Conservation (phyloP, 768 basidiomycete genomes). For the Vishniacozyma victoriae region DNA sequence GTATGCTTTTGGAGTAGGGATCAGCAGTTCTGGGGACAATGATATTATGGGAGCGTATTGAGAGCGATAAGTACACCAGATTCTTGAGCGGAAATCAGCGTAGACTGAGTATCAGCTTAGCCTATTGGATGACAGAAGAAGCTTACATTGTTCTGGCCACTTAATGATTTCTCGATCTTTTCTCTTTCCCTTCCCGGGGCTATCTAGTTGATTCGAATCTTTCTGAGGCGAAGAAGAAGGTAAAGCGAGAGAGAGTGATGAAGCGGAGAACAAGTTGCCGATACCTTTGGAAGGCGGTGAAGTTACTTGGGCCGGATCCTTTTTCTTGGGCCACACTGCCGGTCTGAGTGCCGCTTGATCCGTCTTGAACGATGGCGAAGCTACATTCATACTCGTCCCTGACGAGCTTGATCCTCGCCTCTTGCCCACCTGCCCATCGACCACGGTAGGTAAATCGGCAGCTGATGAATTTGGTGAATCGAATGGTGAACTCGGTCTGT, state of each 20-base stretch:
- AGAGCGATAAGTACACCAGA: conserved; percentile 89
- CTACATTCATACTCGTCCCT: conserved; percentile 7
- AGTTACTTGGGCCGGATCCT: conserved; percentile 8
- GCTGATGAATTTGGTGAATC: conserved; percentile 10
- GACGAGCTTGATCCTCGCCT: conserved; percentile 18
- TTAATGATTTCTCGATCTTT: conserved; percentile 50
- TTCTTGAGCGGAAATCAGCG: conserved; percentile 74
- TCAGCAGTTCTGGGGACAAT: conserved; percentile 29
- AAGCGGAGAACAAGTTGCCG: conserved; percentile 32
- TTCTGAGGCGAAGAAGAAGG: conserved; percentile 17
- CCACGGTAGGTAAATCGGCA: conserved; percentile 7
- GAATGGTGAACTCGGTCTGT: conserved; percentile 28
- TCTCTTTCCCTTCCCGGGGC: conserved; percentile 27
- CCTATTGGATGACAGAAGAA: background rate
- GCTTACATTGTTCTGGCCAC: conserved; percentile 48
- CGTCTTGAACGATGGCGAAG: background rate
- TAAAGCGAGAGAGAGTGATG: conserved; percentile 27
- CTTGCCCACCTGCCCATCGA: background rate
- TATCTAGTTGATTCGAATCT: conserved; percentile 14
- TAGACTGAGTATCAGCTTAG: conserved; percentile 58
- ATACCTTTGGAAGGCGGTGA: conserved; percentile 28
- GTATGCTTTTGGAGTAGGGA: conserved; percentile 35
- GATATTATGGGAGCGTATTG: conserved; percentile 70
- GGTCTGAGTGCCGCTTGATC: conserved; percentile 13
- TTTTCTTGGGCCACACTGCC: conserved; percentile 19